Evolutionary conservation across 352 stramenopile species (phyloP), one percentile per base, ranked within the genome.

Genomic region (Phytophthora macrochlamydospora): DNA sequence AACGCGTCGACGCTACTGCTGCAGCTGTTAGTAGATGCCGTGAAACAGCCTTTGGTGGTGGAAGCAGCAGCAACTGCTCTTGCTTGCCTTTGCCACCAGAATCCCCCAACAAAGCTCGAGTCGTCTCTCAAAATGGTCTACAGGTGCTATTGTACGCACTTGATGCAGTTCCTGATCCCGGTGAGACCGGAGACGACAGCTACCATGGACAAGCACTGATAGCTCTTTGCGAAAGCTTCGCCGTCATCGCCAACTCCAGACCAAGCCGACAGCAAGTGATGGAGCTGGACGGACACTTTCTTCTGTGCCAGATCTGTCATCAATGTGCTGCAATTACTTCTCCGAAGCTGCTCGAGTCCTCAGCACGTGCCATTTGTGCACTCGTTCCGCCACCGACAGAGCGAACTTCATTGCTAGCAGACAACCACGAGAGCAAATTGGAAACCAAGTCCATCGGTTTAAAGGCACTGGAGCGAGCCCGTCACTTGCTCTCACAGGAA

Each of bases 61-160:
- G 79, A 93, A 43, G 77, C 81, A 5, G 80, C 62, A 13, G 76
- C 73, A 0, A 71, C 75, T 3, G 78, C 81, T 30, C 45, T 93
- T 32, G 73, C 72, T 55, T 76, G 74, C n/a, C 67, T 93, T 4
- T 92, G 83, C 46, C 73, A 91, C 49, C 59, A 76, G 12, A 92
- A 80, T 28, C 79, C 78, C 24, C 71, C 89, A 30, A 93, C 56
- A 93, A 92, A 53, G 64, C 69, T 37, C 83, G 85, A 28, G 69
- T 85, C 3, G 64, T 67, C 0, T 78, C 79, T 0, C 85, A 92
- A 43, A 93, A 92, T 61, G 85, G 85, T 4, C 52, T 93, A 11
- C 79, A 89, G 11, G 85, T 92, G n/a, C 51, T 91, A 37, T 40
- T 93, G 29, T 93, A 90, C 45, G 78, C 85, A 7, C 59, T 86